Evolutionary conservation across 2,329 filamentous ascomycete species (phyloP).

Genomic region (Phaeosphaeria sp.): DNA sequence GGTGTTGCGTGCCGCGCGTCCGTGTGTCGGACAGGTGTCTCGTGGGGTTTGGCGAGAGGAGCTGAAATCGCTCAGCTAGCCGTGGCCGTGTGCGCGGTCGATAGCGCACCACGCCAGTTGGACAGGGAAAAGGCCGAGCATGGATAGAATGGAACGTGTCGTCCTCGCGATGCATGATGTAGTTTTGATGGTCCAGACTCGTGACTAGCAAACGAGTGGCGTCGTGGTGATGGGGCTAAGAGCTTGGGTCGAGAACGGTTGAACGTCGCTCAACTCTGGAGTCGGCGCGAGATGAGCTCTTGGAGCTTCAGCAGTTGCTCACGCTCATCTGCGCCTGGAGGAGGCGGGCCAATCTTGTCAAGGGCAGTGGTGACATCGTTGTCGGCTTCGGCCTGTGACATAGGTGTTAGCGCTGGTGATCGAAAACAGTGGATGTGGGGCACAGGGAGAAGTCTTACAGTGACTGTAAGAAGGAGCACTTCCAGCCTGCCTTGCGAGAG

Average conservation of each 20-base stretch:
- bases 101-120: background rate
- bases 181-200: slow-evolving; percentile 24
- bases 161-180: slow-evolving; percentile 15
- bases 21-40: slow-evolving; percentile 20
- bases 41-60: slow-evolving; percentile 17
- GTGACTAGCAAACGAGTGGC: slow-evolving; percentile 22
- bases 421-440: slow-evolving; percentile 34
- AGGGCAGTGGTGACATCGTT: slow-evolving; percentile 42
- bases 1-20: slow-evolving; percentile 16
- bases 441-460: slow-evolving; percentile 60
- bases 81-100: background rate
- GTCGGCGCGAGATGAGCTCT: slow-evolving; percentile 40
- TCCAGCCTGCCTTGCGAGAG: slow-evolving; percentile 55
- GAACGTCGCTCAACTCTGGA: slow-evolving; percentile 29
- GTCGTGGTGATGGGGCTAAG: slow-evolving; percentile 23
- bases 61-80: slow-evolving; percentile 13
- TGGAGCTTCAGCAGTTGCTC: slow-evolving; percentile 39
- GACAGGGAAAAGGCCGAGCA: slow-evolving; percentile 3
- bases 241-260: slow-evolving; percentile 17
- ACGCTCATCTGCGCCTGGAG: slow-evolving; percentile 33
- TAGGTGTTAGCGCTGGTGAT: slow-evolving; percentile 43
- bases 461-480: slow-evolving; percentile 64
- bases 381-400: slow-evolving; percentile 50
- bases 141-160: slow-evolving; percentile 4
- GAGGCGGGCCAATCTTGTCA: slow-evolving; percentile 32